phyloP scores from a whole-genome alignment of 306 rosid species.

The Glycine latifolia region DNA sequence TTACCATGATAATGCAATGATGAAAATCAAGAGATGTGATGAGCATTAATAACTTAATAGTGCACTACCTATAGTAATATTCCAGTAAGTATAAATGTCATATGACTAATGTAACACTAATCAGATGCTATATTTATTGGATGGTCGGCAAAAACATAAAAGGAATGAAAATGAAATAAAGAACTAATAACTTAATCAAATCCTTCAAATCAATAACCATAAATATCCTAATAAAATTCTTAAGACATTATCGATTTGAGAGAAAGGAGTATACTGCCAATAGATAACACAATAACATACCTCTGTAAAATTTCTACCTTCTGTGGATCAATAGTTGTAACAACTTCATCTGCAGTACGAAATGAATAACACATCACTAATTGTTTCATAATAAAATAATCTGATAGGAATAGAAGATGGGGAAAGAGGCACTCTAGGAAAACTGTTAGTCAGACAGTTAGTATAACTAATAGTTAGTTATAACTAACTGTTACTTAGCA shows the following conservation, averaged over 20 bases:
- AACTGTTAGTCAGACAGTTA: too few relatives aligned
- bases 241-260: constrained; percentile 20
- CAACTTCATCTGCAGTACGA: constrained; percentile 75
- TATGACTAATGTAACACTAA: neutral
- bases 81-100: neutral
- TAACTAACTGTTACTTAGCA: too few relatives aligned
- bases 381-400: constrained; percentile 19
- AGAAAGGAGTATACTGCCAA: constrained; percentile 15
- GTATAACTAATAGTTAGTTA: too few relatives aligned
- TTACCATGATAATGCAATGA: neutral
- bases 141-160: neutral
- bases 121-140: constrained; percentile 3
- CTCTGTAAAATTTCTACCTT: constrained; percentile 93
- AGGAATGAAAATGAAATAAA: neutral
- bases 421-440: too few relatives aligned
- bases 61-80: neutral
- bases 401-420: too few relatives aligned
- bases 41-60: neutral
- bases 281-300: constrained; percentile 48
- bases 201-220: constrained; percentile 38
- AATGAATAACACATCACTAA: constrained; percentile 33
- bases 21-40: neutral
- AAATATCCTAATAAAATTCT: constrained; percentile 31
- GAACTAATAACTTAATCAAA: constrained; percentile 29
- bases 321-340: constrained; percentile 87